Base-by-base conservation (phyloP, 1,284 basidiomycete species). In the Golubevia pallescens region DNA sequence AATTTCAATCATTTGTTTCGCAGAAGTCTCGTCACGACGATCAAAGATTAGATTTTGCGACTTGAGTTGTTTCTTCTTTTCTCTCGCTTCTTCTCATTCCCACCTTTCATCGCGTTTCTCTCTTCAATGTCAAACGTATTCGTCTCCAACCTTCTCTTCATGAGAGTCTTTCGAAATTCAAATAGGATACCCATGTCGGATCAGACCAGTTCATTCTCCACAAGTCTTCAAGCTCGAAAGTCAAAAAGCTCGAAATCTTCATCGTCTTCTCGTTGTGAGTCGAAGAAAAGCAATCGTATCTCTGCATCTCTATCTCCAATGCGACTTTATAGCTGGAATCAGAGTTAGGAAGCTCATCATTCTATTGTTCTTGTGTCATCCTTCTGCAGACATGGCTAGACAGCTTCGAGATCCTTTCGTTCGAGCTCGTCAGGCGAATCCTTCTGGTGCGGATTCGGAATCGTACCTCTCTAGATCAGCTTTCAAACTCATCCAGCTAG, bases 401-500 rank as follows among this genome's bases (percentile, higher is more conserved):
- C 66, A 68, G 38, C 52, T 53, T 13, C 48, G 58, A 21, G 66
- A 68, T 51, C 14, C 51, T 14, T 59, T 68, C 48, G 68, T 68
- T 1, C 34, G 42, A 1, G 21, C 48, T 14, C 51, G 66, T 5
- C 56, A 61, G 24, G n/a, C n/a, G n/a, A n/a, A n/a, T n/a, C n/a
- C n/a, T n/a, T n/a, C n/a, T n/a, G n/a, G n/a, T n/a, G 13, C 24
- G 3, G 68, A 62, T 20, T 64, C 61, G 1, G 2, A 51, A 14
- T 60, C 58, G 4, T 81, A 70, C 57, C 71, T 73, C 8, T 70
- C 79, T 19, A 65, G 79, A 2, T 77, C 79, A 3, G 77, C 79
- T 4, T 81, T 78, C 69, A 81, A 81, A 63, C 63, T 81, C n/a
- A 48, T 70, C 4, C 75, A 81, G 59, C 62, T 81, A 16, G 70